These are phyloP conservation scores for Bipolaris oryzae DNA, from an alignment of 2,329 filamentous ascomycete genomes.

Conservation along the genomic window DNA sequence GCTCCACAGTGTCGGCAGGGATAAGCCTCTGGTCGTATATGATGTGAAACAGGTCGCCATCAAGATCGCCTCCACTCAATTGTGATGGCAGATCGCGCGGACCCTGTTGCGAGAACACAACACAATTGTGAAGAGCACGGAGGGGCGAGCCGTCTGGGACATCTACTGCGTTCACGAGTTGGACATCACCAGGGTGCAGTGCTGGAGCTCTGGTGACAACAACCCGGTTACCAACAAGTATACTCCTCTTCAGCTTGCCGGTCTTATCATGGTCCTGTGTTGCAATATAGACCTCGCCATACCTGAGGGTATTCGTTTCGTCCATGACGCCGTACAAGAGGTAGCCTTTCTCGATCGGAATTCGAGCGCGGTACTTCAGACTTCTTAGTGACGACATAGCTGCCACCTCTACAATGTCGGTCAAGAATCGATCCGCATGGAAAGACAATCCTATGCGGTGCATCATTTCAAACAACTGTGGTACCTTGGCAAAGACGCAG, in stretches of 20 bases:
- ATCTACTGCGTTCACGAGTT: slow-evolving; percentile 64
- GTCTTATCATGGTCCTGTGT: slow-evolving; percentile 53
- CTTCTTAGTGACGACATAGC: slow-evolving; percentile 73
- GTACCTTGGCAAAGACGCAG: slow-evolving; percentile 65
- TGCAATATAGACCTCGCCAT: slow-evolving; percentile 71
- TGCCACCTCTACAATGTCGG: slow-evolving; percentile 71
- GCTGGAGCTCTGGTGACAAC: slow-evolving; percentile 80
- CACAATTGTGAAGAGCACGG: slow-evolving; percentile 68
- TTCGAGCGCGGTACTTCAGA: slow-evolving; percentile 79
- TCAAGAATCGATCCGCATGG: slow-evolving; percentile 70
- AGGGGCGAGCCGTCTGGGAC: slow-evolving; percentile 68
- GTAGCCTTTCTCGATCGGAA: slow-evolving; percentile 71
- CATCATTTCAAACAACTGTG: slow-evolving; percentile 66
- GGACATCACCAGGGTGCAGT: slow-evolving; percentile 81
- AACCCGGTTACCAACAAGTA: slow-evolving; percentile 49
- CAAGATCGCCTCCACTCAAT: slow-evolving; percentile 80
- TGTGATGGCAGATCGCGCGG: slow-evolving; percentile 76
- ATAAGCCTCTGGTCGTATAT: slow-evolving; percentile 70
- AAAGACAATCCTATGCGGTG: slow-evolving; percentile 67
- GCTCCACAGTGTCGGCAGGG: slow-evolving; percentile 52
- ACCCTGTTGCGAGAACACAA: slow-evolving; percentile 77
- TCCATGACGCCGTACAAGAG: slow-evolving; percentile 86
- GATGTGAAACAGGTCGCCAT: slow-evolving; percentile 81
- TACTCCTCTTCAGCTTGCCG: slow-evolving; percentile 18
- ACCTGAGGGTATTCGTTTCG: slow-evolving; percentile 70